Percentiles rank a stretch among this genome's conserved stretches.
Evolutionary conservation across 495 filamentous ascomycete species (phyloP).

Genomic region (Glarea lozoyensis): DNA sequence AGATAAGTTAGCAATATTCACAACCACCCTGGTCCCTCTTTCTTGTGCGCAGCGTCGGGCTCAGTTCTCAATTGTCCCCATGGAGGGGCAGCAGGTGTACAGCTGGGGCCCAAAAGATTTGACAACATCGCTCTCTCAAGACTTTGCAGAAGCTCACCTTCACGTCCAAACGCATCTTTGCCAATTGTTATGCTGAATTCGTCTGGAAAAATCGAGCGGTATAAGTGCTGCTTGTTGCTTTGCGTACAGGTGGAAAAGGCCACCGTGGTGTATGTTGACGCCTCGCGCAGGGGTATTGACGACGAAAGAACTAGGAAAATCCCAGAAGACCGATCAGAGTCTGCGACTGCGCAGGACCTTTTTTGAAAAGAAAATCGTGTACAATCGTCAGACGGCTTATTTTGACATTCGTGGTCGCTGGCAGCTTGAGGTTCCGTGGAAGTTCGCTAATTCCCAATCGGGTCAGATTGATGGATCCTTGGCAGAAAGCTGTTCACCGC

Average conservation of each 20-base stretch:
- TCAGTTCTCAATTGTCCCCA: no score
- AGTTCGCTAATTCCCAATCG: conserved; percentile 1
- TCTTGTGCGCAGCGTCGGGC: no score
- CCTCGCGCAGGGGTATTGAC: no score
- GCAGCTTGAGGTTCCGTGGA: conserved; percentile 14
- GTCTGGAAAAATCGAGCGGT: no score
- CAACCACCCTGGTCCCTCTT: conserved; percentile 15
- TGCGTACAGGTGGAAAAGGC: no score
- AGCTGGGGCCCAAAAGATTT: neutral
- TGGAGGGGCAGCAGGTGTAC: conserved; percentile 7
- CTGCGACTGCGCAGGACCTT: neutral
- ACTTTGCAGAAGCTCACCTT: conserved; percentile 55
- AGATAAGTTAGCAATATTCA: conserved; percentile 15
- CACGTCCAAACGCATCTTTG: conserved; percentile 81
- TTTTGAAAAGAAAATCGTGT: neutral
- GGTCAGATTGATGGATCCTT: conserved; percentile 5
- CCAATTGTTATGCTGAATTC: conserved; percentile 22
- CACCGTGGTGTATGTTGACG: no score
- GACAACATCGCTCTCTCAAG: conserved; percentile 1
- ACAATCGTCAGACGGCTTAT: neutral
- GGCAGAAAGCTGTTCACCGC: no score
- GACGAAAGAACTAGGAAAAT: no score
- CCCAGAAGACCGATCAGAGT: neutral
- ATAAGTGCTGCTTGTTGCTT: no score
- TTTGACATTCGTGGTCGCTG: conserved; percentile 18